Evolutionary conservation across 2,329 filamentous ascomycete species (phyloP).

Genomic region (Cladobotryum mycophilum): DNA sequence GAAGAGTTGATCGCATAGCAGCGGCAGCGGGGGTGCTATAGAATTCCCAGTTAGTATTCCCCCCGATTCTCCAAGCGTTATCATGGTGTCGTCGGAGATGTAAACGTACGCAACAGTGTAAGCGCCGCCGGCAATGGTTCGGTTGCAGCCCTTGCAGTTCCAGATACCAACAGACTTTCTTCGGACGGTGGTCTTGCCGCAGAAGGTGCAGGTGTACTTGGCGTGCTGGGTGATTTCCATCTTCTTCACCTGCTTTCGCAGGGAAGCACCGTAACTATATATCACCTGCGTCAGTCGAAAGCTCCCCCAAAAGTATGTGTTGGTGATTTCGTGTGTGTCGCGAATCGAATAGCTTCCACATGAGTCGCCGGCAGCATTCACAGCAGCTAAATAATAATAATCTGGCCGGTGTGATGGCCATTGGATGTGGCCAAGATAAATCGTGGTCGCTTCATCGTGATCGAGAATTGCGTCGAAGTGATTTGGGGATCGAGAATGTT

Average conservation of each 20-base stretch:
- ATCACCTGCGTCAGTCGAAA: conserved; percentile 7
- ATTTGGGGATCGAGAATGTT: conserved; percentile 1
- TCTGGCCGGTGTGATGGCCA: neutral
- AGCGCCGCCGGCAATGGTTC: conserved; percentile 69
- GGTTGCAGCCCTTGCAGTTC: conserved; percentile 93
- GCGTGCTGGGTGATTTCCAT: conserved; percentile 99
- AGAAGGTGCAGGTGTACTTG: conserved; percentile 97
- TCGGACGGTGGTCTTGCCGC: conserved; percentile 93
- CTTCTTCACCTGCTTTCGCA: conserved; percentile 96
- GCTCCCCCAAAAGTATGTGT: neutral
- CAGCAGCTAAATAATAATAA: neutral
- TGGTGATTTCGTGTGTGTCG: neutral
- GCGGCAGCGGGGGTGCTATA: conserved; percentile 82
- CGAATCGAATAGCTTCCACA: neutral
- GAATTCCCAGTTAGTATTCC: conserved; percentile 22
- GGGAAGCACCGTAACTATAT: conserved; percentile 90
- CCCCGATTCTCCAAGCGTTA: neutral
- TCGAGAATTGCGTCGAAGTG: conserved; percentile 2
- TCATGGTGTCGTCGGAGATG: neutral
- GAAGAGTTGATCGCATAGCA: conserved; percentile 91
- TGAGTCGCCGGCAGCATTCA: neutral
- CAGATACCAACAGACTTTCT: conserved; percentile 90
- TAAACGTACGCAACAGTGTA: conserved; percentile 90
- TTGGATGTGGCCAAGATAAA: neutral
- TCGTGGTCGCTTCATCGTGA: conserved; percentile 6